phyloP scores from a whole-genome alignment of 2,329 filamentous ascomycete genomes.

The Diplodia mutila region DNA sequence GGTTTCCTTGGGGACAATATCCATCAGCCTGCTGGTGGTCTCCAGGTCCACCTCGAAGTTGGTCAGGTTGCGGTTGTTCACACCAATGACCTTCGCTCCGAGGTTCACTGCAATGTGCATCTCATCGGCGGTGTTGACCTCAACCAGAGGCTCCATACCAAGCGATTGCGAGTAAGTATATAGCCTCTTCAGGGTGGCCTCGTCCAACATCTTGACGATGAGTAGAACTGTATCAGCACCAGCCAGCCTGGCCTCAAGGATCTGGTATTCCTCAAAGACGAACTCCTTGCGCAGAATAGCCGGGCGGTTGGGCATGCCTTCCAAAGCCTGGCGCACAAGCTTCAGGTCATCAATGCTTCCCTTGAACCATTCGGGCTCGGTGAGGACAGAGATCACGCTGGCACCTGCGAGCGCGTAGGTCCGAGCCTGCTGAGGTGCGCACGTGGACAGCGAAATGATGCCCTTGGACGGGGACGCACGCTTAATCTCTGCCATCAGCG shows the following conservation, averaged over 20 bases:
- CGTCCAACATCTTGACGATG: constrained; percentile 97
- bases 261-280: constrained; percentile 97
- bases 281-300: constrained; percentile 95
- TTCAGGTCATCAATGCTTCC: constrained; percentile 93
- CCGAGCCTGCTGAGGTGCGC: constrained; percentile 84
- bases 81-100: constrained; percentile 88
- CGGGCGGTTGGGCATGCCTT: constrained; percentile 88
- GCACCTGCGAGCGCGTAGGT: constrained; percentile 93
- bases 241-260: constrained; percentile 87
- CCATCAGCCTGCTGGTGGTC: constrained; percentile 86
- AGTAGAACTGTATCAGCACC: constrained; percentile 93
- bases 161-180: constrained; percentile 88
- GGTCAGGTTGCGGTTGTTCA: constrained; percentile 96
- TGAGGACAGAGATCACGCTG: constrained; percentile 97
- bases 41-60: constrained; percentile 96
- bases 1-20: constrained; percentile 81
- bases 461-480: constrained; percentile 95
- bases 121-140: constrained; percentile 92
- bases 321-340: constrained; percentile 83
- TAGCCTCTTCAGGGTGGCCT: constrained; percentile 70
- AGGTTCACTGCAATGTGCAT: constrained; percentile 86
- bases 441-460: constrained; percentile 83
- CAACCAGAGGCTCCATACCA: constrained; percentile 96
- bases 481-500: constrained; percentile 97
- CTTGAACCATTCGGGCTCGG: constrained; percentile 99